These are phyloP conservation scores for Flaveria sonorensis DNA, from an alignment of 129 eudicot genomes.

Conservation along the genomic window DNA sequence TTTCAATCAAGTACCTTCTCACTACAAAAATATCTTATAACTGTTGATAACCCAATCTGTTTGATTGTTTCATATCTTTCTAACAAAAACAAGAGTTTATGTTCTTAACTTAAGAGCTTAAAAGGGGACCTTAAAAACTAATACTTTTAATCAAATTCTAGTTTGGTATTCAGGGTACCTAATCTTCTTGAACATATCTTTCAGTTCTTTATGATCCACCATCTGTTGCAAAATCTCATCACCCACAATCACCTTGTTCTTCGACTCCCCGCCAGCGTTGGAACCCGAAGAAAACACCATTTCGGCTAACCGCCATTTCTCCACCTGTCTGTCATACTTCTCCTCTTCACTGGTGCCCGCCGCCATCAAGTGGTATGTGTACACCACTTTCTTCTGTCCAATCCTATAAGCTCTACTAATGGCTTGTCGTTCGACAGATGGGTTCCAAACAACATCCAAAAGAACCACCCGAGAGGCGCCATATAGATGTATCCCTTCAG, in stretches of 20 bases:
- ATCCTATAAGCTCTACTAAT: slow-evolving; percentile 73
- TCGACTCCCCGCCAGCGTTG: neutral
- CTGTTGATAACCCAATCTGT: neutral
- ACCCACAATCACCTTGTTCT: slow-evolving; percentile 22
- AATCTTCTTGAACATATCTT: slow-evolving; percentile 46
- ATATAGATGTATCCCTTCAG: slow-evolving; percentile 66
- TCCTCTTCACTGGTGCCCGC: slow-evolving; percentile 55
- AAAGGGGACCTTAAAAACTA: slow-evolving; percentile 16
- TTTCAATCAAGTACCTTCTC: too few species aligned
- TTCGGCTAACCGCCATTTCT: slow-evolving; percentile 59
- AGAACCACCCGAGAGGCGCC: slow-evolving; percentile 81
- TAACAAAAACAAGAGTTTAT: neutral
- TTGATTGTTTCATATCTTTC: neutral
- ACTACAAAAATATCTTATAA: neutral
- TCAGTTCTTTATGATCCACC: slow-evolving; percentile 40
- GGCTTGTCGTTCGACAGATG: slow-evolving; percentile 72
- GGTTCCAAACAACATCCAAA: slow-evolving; percentile 85
- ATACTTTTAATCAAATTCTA: slow-evolving; percentile 25
- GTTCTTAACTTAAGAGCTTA: neutral
- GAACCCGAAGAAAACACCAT: slow-evolving; percentile 55
- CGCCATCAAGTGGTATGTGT: slow-evolving; percentile 58
- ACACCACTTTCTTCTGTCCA: slow-evolving; percentile 63
- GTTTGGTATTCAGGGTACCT: slow-evolving; percentile 45
- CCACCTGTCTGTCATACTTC: slow-evolving; percentile 54
- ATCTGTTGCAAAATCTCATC: slow-evolving; percentile 54